Conservation (phyloP, 495 filamentous ascomycete species). For the Chlorociboria aeruginascens region DNA sequence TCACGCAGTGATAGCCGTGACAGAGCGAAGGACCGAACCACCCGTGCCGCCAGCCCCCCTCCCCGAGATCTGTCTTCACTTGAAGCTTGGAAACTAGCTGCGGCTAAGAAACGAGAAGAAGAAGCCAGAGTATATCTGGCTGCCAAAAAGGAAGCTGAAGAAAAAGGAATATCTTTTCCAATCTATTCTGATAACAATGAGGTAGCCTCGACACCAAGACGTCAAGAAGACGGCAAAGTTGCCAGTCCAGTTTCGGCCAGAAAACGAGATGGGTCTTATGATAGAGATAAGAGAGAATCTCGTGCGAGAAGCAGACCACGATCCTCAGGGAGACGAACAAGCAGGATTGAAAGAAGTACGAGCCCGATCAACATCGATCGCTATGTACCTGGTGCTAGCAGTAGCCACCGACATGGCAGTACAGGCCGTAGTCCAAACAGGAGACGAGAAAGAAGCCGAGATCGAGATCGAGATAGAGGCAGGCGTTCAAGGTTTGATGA, state of each 20-base stretch:
- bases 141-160: conserved; percentile 37
- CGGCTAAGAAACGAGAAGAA: conserved; percentile 42
- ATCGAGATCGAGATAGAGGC: conserved; percentile 25
- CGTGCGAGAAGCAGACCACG: conserved; percentile 13
- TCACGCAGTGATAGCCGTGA: conserved; percentile 15
- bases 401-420: conserved; percentile 4
- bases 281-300: conserved; percentile 3
- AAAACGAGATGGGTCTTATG: conserved; percentile 12
- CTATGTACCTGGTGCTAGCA: conserved; percentile 34
- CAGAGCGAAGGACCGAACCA: not conserved
- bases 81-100: conserved; percentile 37
- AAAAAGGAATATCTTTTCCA: conserved; percentile 37
- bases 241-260: conserved; percentile 9
- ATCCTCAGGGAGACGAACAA: conserved; percentile 16
- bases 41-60: conserved; percentile 17
- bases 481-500: conserved; percentile 24
- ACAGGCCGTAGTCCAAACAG: conserved; percentile 8
- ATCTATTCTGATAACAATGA: conserved; percentile 5
- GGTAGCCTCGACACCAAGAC: not conserved
- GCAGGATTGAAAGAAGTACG: conserved; percentile 32
- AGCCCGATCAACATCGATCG: conserved; percentile 37
- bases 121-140: conserved; percentile 46
- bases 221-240: not conserved
- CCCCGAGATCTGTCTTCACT: conserved; percentile 5
- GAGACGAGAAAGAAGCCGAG: conserved; percentile 19